Percentiles rank a stretch among this genome's conserved stretches.
Evolutionary conservation across 129 eudicot genomes (phyloP).

Genomic region (Pseudognaphalium luteoalbum): DNA sequence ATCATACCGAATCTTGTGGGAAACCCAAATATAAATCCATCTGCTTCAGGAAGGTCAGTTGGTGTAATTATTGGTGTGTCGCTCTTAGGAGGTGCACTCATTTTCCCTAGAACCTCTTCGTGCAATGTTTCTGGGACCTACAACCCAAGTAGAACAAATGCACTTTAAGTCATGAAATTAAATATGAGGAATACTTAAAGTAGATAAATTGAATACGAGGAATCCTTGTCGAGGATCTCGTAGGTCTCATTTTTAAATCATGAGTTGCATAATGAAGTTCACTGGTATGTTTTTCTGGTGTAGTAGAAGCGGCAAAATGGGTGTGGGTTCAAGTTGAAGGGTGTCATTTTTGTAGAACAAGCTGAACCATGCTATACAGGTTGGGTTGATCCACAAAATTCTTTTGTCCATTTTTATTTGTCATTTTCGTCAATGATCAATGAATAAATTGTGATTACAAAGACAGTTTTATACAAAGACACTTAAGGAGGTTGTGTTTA

Average conservation of each 20-base stretch:
- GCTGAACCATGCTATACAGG: not conserved
- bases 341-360: not conserved
- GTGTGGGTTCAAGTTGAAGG: not conserved
- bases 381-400: not conserved
- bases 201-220: not conserved
- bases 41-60: conserved; percentile 66
- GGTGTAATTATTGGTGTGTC: conserved; percentile 64
- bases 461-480: not conserved
- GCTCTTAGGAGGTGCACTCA: conserved; percentile 87
- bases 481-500: not conserved
- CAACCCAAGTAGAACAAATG: not conserved
- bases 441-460: not conserved
- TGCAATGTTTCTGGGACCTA: conserved; percentile 85
- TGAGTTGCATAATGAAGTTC: not conserved
- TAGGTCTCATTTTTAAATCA: not conserved
- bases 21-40: conserved; percentile 78
- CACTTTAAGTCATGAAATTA: not conserved
- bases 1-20: conserved; percentile 98
- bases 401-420: not conserved
- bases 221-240: not conserved
- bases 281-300: not conserved
- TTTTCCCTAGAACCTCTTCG: conserved; percentile 65
- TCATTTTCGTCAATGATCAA: not conserved
- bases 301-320: not conserved
- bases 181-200: not conserved